These are phyloP conservation scores for Cladosporium velox DNA, from an alignment of 2,329 filamentous ascomycete genomes.

Conservation along the genomic window DNA sequence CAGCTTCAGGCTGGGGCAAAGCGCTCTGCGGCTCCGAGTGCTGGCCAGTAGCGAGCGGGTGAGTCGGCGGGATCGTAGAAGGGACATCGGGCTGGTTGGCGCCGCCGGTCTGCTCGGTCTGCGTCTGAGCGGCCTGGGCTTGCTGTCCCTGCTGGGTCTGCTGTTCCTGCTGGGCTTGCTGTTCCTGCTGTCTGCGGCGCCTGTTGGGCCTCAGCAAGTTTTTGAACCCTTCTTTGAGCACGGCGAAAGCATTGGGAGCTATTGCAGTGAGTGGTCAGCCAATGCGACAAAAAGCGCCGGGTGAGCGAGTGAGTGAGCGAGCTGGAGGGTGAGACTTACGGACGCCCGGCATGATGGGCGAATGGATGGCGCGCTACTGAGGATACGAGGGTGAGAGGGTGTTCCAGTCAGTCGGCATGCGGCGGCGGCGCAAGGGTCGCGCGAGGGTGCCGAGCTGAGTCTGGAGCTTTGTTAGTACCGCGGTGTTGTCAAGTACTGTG, in stretches of 20 bases:
- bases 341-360: conserved; percentile 24
- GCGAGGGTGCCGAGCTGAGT: background rate
- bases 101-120: conserved; percentile 4
- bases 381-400: background rate
- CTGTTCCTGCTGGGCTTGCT: conserved; percentile 22
- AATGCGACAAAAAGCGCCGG: background rate
- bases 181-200: conserved; percentile 18
- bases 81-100: conserved; percentile 6
- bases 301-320: background rate
- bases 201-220: conserved; percentile 32
- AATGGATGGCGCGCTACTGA: conserved; percentile 1
- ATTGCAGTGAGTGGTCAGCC: conserved; percentile 19
- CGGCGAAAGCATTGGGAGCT: conserved; percentile 30
- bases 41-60: conserved; percentile 20
- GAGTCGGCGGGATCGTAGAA: conserved; percentile 18
- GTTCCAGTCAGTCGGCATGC: background rate
- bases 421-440: conserved; percentile 2
- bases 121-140: conserved; percentile 19
- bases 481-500: background rate
- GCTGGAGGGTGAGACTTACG: conserved; percentile 21
- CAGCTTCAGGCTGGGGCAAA: background rate
- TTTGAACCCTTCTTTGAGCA: conserved; percentile 33
- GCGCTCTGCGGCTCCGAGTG: conserved; percentile 19
- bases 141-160: conserved; percentile 7
- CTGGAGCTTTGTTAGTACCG: background rate